A percentile compares a stretch with the other conserved stretches of the same genome.
Evolutionary conservation across 495 filamentous ascomycete species (phyloP).

Genomic region (Talaromyces borbonicus): DNA sequence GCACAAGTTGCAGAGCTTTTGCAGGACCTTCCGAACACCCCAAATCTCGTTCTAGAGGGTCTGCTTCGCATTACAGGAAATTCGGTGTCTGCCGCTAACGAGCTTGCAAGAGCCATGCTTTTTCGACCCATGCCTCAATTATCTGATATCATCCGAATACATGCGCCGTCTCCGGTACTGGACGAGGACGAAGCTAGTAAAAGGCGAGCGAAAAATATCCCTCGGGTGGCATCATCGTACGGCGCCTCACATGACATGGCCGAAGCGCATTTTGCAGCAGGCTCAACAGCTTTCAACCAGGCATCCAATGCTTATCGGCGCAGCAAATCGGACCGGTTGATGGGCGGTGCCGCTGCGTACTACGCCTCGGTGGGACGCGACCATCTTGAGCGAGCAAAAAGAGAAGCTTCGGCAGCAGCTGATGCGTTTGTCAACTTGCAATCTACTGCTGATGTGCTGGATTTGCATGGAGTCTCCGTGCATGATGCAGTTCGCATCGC

Average conservation of each 20-base stretch:
- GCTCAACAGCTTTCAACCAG: slow-evolving; percentile 44
- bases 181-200: slow-evolving; percentile 19
- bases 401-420: slow-evolving; percentile 39
- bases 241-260: slow-evolving; percentile 20
- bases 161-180: slow-evolving; percentile 18
- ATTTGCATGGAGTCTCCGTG: slow-evolving; percentile 81
- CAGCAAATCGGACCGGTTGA: slow-evolving; percentile 53
- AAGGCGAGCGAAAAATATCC: slow-evolving; percentile 4
- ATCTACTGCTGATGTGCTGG: slow-evolving; percentile 47
- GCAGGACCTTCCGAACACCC: slow-evolving; percentile 41
- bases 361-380: slow-evolving; percentile 52
- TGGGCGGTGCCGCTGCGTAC: slow-evolving; percentile 57
- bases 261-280: slow-evolving; percentile 28
- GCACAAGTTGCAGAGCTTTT: slow-evolving; percentile 44
- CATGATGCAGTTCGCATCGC: slow-evolving; percentile 69
- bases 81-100: slow-evolving; percentile 44
- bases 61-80: slow-evolving; percentile 47
- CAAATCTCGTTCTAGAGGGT: slow-evolving; percentile 32
- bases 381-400: slow-evolving; percentile 33
- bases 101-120: slow-evolving; percentile 46
- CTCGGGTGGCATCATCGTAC: slow-evolving; percentile 12
- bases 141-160: slow-evolving; percentile 32
- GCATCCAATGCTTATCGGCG: slow-evolving; percentile 52
- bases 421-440: slow-evolving; percentile 52
- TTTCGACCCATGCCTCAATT: slow-evolving; percentile 21